Evolutionary conservation across 805 yeast genomes (phyloP), one percentile per base, ranked within the genome.

Genomic region (Tetrapisispora arboricola): DNA sequence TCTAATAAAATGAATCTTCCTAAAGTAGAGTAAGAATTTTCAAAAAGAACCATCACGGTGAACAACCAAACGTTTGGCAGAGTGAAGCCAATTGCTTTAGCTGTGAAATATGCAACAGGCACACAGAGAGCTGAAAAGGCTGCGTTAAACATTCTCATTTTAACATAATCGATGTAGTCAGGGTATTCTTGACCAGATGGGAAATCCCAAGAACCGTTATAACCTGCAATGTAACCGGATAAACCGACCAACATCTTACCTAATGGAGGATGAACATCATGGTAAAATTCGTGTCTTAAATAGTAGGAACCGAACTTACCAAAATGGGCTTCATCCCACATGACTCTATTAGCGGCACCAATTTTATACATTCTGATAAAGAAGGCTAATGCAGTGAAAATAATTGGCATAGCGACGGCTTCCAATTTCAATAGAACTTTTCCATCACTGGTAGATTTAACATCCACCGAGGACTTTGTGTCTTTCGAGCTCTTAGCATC

Each of bases 261-360:
- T 50, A 84, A 67, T 1, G 94, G 94, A 9, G 94, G 94, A 56
- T 84, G 94, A 29, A 84, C 94, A 64, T 84, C 94, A 51, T 78
- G 85, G 53, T 84, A 84, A 56, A 82, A 82, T 53, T 84, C 88
- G 54, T 80, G 86, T 60, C 82, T 73, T 50, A 82, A 63, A 59
- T 84, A 84, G 55, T 82, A 79, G 4, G 90, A 79, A 32, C 94
- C 94, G 58, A 84, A 84, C 61, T 83, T 84, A 35, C 92, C 94
- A 57, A 84, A 84, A 67, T 84, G 94, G 6, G 94, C 92, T 61
- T 84, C 94, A 65, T 84, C 94, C 94, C 94, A 84, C 12, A 81
- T 80, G 38, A 84, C 90, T 40, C 67, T 69, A 36, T 73, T 60
- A 42, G 77, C 70, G 29, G 63, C 61, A 17, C 74, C 77, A 36